phyloP scores from a whole-genome alignment of 1,284 basidiomycete genomes.

The Trichosporon ovoides region DNA sequence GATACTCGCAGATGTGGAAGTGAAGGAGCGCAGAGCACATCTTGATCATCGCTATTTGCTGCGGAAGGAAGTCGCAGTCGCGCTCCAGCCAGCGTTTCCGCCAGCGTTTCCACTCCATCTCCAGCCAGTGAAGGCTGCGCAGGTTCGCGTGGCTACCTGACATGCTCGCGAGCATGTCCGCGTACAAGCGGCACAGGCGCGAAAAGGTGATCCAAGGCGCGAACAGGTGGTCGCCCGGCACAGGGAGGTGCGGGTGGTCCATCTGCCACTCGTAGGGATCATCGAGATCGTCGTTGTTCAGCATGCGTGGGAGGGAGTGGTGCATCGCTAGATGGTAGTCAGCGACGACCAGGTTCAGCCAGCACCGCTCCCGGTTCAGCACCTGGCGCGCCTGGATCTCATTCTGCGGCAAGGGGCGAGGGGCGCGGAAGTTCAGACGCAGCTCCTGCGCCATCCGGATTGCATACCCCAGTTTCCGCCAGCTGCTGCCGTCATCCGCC shows the following conservation, averaged over 20 bases:
- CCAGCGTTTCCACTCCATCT: conserved; percentile 31
- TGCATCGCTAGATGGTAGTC: conserved; percentile 32
- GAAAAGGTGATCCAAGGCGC: conserved; percentile 30
- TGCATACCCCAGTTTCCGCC: conserved; percentile 41
- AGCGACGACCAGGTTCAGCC: conserved; percentile 30
- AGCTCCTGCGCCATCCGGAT: conserved; percentile 47
- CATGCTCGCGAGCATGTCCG: conserved; percentile 28
- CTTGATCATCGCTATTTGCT: conserved; percentile 24
- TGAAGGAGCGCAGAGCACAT: conserved; percentile 22
- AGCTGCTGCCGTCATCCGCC: conserved; percentile 41
- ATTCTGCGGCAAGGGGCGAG: conserved; percentile 32
- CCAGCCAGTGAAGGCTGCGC: conserved; percentile 30
- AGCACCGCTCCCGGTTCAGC: conserved; percentile 29
- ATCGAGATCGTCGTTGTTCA: conserved; percentile 25
- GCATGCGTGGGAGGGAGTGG: conserved; percentile 29
- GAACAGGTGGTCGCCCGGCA: conserved; percentile 32
- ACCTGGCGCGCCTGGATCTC: conserved; percentile 30
- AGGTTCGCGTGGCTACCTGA: conserved; percentile 26
- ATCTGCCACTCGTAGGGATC: conserved; percentile 30
- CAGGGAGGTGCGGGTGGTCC: conserved; percentile 32
- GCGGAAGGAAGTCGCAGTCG: conserved; percentile 20
- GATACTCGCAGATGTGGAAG: conserved; percentile 31
- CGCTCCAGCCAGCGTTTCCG: conserved; percentile 28
- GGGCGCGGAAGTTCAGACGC: conserved; percentile 32
- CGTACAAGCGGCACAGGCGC: conserved; percentile 27